A percentile compares a stretch with the other conserved stretches of the same genome.
Evolutionary conservation across 148 eudicot species (phyloP).

Genomic region (Vaccinium corymbosum): DNA sequence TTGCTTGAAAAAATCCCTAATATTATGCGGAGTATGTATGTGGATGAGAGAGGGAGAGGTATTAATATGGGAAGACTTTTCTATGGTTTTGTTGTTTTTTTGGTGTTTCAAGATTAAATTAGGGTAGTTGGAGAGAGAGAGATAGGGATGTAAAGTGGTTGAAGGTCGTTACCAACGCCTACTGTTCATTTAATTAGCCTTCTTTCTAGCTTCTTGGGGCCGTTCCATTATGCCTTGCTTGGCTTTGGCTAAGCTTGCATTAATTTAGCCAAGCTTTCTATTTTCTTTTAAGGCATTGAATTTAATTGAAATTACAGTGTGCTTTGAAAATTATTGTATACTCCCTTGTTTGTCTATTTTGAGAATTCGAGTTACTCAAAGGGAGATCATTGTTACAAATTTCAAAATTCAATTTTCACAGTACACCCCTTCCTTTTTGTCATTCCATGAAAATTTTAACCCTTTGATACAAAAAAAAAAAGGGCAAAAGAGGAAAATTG

Average conservation of each 20-base stretch:
- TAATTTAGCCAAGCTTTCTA: background rate
- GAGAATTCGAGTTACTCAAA: no score
- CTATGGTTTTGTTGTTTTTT: background rate
- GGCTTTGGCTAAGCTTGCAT: background rate
- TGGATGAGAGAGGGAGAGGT: background rate
- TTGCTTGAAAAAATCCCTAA: no score
- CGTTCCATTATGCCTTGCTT: background rate
- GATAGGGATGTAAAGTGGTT: background rate
- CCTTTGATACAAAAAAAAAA: no score
- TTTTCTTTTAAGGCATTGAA: no score
- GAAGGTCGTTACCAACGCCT: conserved; percentile 26
- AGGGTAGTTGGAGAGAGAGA: conserved; percentile 21
- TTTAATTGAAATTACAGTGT: no score
- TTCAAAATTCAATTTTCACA: no score
- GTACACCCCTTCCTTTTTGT: no score
- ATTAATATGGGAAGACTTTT: background rate
- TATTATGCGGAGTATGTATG: background rate
- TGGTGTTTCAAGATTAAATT: conserved; percentile 1
- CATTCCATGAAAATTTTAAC: no score
- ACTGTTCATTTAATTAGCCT: conserved; percentile 55
- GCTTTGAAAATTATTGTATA: no score
- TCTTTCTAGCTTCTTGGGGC: conserved; percentile 34
- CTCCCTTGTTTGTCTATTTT: no score
- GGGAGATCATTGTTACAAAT: no score
- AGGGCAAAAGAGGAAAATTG: no score